phyloP scores from a whole-genome alignment of 2,329 filamentous ascomycete species.

The Aspergillus arachidicola region DNA sequence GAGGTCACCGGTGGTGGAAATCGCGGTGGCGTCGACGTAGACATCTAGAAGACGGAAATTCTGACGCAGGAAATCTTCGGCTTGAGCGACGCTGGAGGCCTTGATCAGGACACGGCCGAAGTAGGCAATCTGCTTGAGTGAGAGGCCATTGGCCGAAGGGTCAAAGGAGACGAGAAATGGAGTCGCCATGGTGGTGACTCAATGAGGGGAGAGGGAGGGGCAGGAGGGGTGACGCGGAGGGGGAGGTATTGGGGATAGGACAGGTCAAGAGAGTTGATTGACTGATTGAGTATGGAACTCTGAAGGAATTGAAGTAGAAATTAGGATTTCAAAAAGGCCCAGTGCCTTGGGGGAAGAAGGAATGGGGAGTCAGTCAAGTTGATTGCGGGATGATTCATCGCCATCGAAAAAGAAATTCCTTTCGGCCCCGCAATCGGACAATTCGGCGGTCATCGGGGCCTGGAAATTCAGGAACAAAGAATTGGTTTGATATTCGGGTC shows the following conservation, averaged over 20 bases:
- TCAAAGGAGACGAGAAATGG: constrained; percentile 46
- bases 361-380: neutral
- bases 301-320: neutral
- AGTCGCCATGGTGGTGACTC: constrained; percentile 39
- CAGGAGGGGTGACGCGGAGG: neutral
- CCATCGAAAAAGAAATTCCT: constrained; percentile 8
- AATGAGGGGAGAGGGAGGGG: neutral
- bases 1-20: constrained; percentile 72
- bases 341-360: neutral
- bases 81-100: constrained; percentile 45
- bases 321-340: neutral
- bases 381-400: constrained; percentile 12
- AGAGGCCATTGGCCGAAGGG: constrained; percentile 53
- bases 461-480: neutral
- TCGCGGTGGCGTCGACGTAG: constrained; percentile 74
- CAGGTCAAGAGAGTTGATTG: neutral
- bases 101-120: constrained; percentile 61
- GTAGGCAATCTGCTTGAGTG: constrained; percentile 58
- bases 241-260: neutral
- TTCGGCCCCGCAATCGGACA: constrained; percentile 7
- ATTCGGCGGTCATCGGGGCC: neutral
- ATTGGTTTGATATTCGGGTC: neutral
- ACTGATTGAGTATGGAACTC: neutral
- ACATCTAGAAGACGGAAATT: constrained; percentile 61
- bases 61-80: constrained; percentile 57